A percentile compares a stretch with the other conserved stretches of the same genome.
These are phyloP conservation scores for Pleurotus djamor DNA, from an alignment of 768 basidiomycete genomes.

Conservation along the genomic window DNA sequence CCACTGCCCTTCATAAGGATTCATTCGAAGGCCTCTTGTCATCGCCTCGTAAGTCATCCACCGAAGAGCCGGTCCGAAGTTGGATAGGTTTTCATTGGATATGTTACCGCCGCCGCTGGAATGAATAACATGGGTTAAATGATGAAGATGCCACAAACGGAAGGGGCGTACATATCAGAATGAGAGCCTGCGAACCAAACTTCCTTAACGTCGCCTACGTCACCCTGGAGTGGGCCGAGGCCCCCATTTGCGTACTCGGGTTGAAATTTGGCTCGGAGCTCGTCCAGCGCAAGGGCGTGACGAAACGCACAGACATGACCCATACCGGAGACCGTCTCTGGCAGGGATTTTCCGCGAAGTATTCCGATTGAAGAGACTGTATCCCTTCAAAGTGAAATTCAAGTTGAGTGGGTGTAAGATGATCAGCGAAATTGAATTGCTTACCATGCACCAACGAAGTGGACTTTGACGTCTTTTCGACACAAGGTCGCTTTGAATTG, in stretches of 20 bases:
- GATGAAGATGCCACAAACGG: neutral
- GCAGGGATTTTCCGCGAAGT: slow-evolving; percentile 23
- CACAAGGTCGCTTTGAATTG: slow-evolving; percentile 17
- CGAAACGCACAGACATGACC: slow-evolving; percentile 38
- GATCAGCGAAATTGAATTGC: neutral
- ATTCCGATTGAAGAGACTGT: slow-evolving; percentile 45
- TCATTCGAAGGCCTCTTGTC: neutral
- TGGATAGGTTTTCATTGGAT: slow-evolving; percentile 14
- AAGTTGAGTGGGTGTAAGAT: neutral
- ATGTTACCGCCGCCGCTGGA: slow-evolving; percentile 16
- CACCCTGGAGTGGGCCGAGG: neutral
- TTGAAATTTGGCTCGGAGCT: slow-evolving; percentile 42
- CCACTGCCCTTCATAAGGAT: neutral
- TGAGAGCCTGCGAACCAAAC: slow-evolving; percentile 27
- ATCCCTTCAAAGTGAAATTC: slow-evolving; percentile 27
- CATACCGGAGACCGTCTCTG: slow-evolving; percentile 22
- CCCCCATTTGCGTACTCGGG: slow-evolving; percentile 31
- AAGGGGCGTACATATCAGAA: slow-evolving; percentile 27
- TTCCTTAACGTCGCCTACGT: slow-evolving; percentile 18
- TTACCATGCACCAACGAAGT: slow-evolving; percentile 45
- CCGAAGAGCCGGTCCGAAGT: slow-evolving; percentile 14
- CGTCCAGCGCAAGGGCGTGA: slow-evolving; percentile 46
- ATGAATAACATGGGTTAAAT: neutral
- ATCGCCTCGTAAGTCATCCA: slow-evolving; percentile 11
- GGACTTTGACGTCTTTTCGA: slow-evolving; percentile 27